phyloP scores from a whole-genome alignment of 2,329 filamentous ascomycete species.

The Coleophoma cylindrospora region DNA sequence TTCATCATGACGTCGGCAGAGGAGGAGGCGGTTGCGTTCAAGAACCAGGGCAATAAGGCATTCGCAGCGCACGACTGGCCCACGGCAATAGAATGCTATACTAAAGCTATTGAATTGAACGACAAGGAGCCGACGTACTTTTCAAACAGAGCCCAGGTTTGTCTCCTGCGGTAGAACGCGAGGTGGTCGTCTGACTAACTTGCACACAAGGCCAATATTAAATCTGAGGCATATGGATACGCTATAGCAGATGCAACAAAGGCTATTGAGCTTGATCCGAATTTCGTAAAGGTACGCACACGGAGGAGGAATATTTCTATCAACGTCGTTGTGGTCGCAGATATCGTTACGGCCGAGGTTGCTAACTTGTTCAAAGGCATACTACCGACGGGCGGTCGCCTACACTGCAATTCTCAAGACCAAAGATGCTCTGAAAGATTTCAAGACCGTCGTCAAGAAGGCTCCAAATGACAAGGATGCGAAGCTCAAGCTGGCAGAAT shows the following conservation, averaged over 20 bases:
- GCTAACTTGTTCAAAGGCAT: constrained; percentile 54
- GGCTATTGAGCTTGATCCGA: constrained; percentile 83
- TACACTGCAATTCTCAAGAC: constrained; percentile 88
- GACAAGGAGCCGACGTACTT: constrained; percentile 83
- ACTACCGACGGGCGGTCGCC: constrained; percentile 88
- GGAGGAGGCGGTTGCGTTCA: constrained; percentile 75
- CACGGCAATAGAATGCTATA: constrained; percentile 76
- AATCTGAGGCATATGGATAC: constrained; percentile 91
- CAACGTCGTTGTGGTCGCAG: too few species aligned
- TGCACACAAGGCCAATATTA: constrained; percentile 74
- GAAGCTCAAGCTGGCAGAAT: constrained; percentile 84
- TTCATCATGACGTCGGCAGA: constrained; percentile 22
- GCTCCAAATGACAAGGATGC: constrained; percentile 87
- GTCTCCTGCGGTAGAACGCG: constrained; percentile 26
- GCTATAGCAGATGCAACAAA: constrained; percentile 87
- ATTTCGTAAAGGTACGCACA: constrained; percentile 73
- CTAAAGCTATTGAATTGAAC: constrained; percentile 80
- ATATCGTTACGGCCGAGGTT: neutral
- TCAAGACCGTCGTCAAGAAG: constrained; percentile 83
- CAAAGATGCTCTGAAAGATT: constrained; percentile 84
- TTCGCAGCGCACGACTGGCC: constrained; percentile 87
- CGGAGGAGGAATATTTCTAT: too few species aligned
- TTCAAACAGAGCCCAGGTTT: constrained; percentile 90
- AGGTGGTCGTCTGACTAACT: constrained; percentile 42
- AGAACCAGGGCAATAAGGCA: constrained; percentile 91